Evolutionary conservation across 108 stramenopile species (phyloP), one percentile per base, ranked within the genome.

Genomic region (Parietichytrium sp.): DNA sequence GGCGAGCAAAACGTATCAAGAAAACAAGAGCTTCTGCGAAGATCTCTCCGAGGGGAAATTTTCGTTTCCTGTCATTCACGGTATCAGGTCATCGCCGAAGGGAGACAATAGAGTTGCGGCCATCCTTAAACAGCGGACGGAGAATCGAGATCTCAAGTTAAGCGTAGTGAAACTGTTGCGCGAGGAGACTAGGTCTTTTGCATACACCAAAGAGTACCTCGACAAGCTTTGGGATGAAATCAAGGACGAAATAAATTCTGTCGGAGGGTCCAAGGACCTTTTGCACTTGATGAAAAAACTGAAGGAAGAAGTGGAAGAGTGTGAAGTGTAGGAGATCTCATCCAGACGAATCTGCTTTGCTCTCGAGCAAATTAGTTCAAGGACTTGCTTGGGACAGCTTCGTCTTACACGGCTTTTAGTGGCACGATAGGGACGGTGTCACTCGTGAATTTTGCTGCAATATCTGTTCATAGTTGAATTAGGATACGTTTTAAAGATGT

Each of bases 1-100:
- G 31, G 92, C 93, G 7, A 93, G 93, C 86, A 92, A 91, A 55
- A 93, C 95, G 78, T 96, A 96, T 84, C 92, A 94, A 88, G 93
- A 94, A 85, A 91, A 89, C 36, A 98, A 98, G 87, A 90, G 92
- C 84, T 96, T 95, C 87, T 96, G 95, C 82, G 97, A 98, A 86
- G 97, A 98, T 85, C 84, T 98, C 83, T 95, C 95, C 4, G 97
- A 98, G 83, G 97, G 97, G 1, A 98, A 98, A 81, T 98, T 95
- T 79, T 92, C 91, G 26, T 95, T 91, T 83, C 96, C 96, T 3
- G 93, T 96, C 49, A 93, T 96, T 48, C 95, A 94, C 84, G 92
- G 88, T 78, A 83, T 93, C 10, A 49, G 55, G 2, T 47, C 84
- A 49, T 81, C 86, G 13, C 49, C 27, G 36, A 81, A 86, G 20